phyloP scores from a whole-genome alignment of 2,329 filamentous ascomycete genomes.

The Nothophaeocryptopus gaeumannii region DNA sequence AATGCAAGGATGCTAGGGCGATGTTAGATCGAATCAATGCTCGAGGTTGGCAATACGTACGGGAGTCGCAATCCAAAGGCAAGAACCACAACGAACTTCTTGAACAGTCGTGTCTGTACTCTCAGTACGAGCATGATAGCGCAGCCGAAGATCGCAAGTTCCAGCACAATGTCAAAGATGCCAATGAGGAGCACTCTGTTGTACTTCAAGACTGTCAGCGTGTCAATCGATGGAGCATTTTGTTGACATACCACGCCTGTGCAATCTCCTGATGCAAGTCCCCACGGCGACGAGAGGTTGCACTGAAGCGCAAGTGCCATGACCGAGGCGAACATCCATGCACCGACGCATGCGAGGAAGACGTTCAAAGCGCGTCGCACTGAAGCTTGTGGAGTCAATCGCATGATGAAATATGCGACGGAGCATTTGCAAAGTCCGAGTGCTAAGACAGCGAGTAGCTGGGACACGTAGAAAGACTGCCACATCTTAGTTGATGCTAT shows the following conservation, averaged over 20 bases:
- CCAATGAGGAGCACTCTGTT: slow-evolving; percentile 8
- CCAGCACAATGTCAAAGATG: slow-evolving; percentile 14
- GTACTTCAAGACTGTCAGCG: not conserved
- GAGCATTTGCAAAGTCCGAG: slow-evolving; percentile 19
- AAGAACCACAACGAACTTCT: slow-evolving; percentile 16
- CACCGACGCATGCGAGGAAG: slow-evolving; percentile 8
- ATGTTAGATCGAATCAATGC: too few species aligned
- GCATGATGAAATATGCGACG: slow-evolving; percentile 19
- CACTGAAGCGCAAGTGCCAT: slow-evolving; percentile 21
- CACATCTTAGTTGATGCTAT: not conserved
- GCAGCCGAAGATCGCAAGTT: slow-evolving; percentile 12
- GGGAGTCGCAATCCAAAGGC: slow-evolving; percentile 19
- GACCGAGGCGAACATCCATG: slow-evolving; percentile 16
- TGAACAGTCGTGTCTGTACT: slow-evolving; percentile 11
- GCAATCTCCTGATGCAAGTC: slow-evolving; percentile 1
- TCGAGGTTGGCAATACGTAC: too few species aligned
- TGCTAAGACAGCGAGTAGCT: slow-evolving; percentile 15
- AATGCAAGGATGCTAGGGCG: slow-evolving; percentile 7
- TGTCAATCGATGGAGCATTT: too few species aligned
- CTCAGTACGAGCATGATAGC: slow-evolving; percentile 13
- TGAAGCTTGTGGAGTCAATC: slow-evolving; percentile 18
- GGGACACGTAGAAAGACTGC: slow-evolving; percentile 20
- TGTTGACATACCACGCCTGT: not conserved
- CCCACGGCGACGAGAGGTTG: slow-evolving; percentile 15
- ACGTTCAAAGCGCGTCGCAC: slow-evolving; percentile 9